Evolutionary conservation across 2,329 filamentous ascomycete genomes (phyloP), one percentile per base, ranked within the genome.

Genomic region (Celoporthe dispersa): DNA sequence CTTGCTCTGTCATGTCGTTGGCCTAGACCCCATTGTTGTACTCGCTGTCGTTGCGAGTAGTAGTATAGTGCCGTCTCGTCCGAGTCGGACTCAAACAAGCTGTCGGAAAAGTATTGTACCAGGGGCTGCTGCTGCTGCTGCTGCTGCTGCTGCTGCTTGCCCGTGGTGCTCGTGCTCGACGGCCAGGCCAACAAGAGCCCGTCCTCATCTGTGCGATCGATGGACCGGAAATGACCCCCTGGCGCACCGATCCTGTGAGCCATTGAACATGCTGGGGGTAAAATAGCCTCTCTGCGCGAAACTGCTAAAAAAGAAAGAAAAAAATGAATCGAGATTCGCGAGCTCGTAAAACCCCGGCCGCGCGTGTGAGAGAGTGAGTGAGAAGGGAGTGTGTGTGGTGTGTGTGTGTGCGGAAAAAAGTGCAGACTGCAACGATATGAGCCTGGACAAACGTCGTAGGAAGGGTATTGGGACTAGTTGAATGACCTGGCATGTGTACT

Each of bases 221-320:
- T 39, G 64, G 63, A 67, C 31, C 33, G 63, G 60, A 64, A 61
- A 76, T 77, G 77, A 72, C 75, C 74, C 72, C 76, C 76, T 71
- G 37, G 37, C 37, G 77, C 78, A 73, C 77, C 78, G 69, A 76
- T 74, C 70, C 76, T 74, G 75, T 75, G 77, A 72, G 77, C 78
- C 78, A 79, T 80, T 74, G 77, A 75, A 78, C 79, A 80, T 80
- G 73, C 75, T 78, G 75, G 70, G 72, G 53, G 63, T 1, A 7
- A 6, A n/a, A 48, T n/a, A 48, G 44, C n/a, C 5, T 53, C 31
- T 66, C 28, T 37, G 39, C 41, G 60, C 57, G 22, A 33, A 55
- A 41, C 62, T 65, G 63, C 55, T 33, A 28, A 55, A 55, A 65
- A 1, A 8, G 62, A 39, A 48, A 48, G 1, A 44, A 41, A 14